Conservation (phyloP, 2,329 filamentous ascomycete species). For the Periglandula ipomoeae region DNA sequence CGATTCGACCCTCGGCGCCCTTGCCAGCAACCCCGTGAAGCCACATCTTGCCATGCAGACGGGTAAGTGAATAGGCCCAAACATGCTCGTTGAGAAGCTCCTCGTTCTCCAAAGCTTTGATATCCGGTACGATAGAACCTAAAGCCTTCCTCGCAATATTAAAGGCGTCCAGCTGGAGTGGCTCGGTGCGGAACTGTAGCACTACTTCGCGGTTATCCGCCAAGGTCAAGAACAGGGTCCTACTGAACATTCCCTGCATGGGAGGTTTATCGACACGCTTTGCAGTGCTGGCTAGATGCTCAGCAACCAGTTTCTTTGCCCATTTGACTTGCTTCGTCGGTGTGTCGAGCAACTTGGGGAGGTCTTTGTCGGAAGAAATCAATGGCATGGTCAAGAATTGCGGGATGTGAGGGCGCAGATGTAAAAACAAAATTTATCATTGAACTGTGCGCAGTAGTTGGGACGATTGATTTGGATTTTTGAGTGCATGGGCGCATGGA, state of each 20-base stretch:
- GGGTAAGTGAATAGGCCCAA: constrained; percentile 4
- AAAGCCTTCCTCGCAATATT: neutral
- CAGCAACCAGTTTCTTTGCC: constrained; percentile 16
- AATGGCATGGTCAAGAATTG: constrained; percentile 7
- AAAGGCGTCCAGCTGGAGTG: constrained; percentile 2
- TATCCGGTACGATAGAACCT: neutral
- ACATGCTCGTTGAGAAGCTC: neutral
- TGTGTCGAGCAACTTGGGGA: constrained; percentile 17
- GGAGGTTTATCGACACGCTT: constrained; percentile 17
- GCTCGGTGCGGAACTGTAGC: constrained; percentile 3
- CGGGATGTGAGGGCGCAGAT: neutral
- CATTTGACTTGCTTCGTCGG: constrained; percentile 17
- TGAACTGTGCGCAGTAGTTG: neutral
- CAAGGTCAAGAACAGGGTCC: constrained; percentile 16
- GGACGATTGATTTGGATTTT: neutral
- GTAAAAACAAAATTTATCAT: neutral
- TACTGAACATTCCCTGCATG: constrained; percentile 20
- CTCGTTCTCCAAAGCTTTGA: neutral
- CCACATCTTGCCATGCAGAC: constrained; percentile 3
- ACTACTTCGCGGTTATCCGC: neutral
- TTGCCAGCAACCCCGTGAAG: neutral
- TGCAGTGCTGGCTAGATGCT: constrained; percentile 16
- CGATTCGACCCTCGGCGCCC: constrained; percentile 1
- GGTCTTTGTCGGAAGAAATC: constrained; percentile 10
- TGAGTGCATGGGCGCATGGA: no score